phyloP scores from a whole-genome alignment of 495 filamentous ascomycete genomes.

The Cercophora scortea region DNA sequence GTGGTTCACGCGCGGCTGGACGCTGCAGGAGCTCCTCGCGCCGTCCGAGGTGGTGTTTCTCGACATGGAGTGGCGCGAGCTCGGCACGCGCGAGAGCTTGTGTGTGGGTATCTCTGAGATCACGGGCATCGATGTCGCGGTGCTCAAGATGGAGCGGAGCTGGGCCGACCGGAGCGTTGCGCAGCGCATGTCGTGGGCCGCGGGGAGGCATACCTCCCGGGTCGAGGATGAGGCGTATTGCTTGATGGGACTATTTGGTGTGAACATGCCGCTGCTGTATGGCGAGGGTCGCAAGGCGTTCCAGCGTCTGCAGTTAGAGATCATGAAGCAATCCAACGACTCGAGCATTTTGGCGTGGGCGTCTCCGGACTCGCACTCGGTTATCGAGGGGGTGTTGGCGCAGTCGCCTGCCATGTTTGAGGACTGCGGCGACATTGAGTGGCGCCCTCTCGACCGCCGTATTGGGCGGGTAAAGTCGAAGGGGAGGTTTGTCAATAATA shows the following conservation, averaged over 20 bases:
- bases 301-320: conserved; percentile 12
- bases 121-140: conserved; percentile 19
- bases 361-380: conserved; percentile 1
- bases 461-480: too few relatives aligned
- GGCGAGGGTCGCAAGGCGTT: conserved; percentile 15
- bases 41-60: conserved; percentile 24
- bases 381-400: conserved; percentile 6
- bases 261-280: conserved; percentile 19
- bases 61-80: conserved; percentile 16
- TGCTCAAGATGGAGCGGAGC: neutral
- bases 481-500: neutral
- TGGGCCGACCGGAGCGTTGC: conserved; percentile 4
- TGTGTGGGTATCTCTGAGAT: conserved; percentile 3
- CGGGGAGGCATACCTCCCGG: conserved; percentile 12
- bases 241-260: conserved; percentile 13
- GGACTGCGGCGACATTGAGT: conserved; percentile 3
- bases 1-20: conserved; percentile 38
- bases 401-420: conserved; percentile 6
- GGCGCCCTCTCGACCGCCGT: neutral
- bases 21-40: conserved; percentile 34
- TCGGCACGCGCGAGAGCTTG: conserved; percentile 15
- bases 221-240: conserved; percentile 18
- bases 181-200: conserved; percentile 13
- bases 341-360: conserved; percentile 11
- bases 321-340: conserved; percentile 9